A percentile compares a stretch with the other conserved stretches of the same genome.
Evolutionary conservation across 2,329 filamentous ascomycete species (phyloP).

Genomic region (Parasarocladium wereldwijsianum): DNA sequence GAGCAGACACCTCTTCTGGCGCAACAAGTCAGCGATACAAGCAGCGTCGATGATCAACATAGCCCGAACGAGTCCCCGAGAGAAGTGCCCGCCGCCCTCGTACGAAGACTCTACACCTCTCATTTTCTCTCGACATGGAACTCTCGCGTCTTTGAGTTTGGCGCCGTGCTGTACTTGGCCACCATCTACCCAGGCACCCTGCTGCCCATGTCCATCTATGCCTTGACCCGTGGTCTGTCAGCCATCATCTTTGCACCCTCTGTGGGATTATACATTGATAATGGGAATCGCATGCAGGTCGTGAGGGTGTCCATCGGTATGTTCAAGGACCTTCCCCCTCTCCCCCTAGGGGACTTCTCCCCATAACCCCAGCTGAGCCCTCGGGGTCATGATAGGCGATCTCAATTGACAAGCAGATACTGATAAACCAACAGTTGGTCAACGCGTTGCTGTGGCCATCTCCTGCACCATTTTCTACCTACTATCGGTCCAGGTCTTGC

Average conservation of each 20-base stretch:
- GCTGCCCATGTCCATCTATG: slow-evolving; percentile 55
- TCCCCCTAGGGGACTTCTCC: background rate
- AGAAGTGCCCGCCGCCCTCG: too few relatives aligned
- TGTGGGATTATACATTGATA: slow-evolving; percentile 46
- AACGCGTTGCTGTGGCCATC: slow-evolving; percentile 27
- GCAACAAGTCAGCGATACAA: too few relatives aligned
- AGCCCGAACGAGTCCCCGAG: too few relatives aligned
- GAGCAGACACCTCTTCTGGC: too few relatives aligned
- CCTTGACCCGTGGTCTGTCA: slow-evolving; percentile 40
- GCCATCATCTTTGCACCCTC: slow-evolving; percentile 43
- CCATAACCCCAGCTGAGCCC: background rate
- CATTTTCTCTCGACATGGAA: slow-evolving; percentile 52
- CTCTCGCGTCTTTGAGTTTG: slow-evolving; percentile 49
- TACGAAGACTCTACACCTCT: slow-evolving; percentile 42
- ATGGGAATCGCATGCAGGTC: slow-evolving; percentile 30
- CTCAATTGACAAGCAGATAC: too few relatives aligned
- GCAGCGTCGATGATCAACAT: too few relatives aligned
- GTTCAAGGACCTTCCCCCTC: too few relatives aligned
- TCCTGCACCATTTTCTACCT: slow-evolving; percentile 31
- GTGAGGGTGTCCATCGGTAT: slow-evolving; percentile 33
- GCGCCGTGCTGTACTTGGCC: slow-evolving; percentile 42
- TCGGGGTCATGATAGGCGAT: too few relatives aligned
- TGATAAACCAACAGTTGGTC: slow-evolving; percentile 17
- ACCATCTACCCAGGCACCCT: slow-evolving; percentile 42
- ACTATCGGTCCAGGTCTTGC: slow-evolving; percentile 5